These are phyloP conservation scores for Trichoderma citrinoviride DNA, from an alignment of 2,329 filamentous ascomycete genomes.

Conservation along the genomic window DNA sequence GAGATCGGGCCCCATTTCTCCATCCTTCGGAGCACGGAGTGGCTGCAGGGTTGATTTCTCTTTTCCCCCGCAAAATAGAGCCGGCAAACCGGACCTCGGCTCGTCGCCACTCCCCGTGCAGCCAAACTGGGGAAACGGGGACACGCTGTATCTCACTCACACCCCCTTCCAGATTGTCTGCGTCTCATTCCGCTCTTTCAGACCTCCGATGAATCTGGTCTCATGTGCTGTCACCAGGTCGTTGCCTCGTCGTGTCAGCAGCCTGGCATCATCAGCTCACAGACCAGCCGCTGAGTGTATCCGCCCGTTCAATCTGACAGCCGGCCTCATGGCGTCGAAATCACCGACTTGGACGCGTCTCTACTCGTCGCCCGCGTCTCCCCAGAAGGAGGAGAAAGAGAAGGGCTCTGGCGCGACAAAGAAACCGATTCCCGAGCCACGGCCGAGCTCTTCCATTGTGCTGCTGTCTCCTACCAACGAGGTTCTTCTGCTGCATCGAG, in stretches of 20 bases:
- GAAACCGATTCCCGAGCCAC: constrained; percentile 42
- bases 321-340: constrained; percentile 14
- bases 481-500: constrained; percentile 82
- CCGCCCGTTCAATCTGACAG: neutral
- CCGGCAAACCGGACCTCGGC: constrained; percentile 13
- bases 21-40: constrained; percentile 4
- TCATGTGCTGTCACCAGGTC: constrained; percentile 13
- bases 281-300: neutral
- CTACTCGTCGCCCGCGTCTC: constrained; percentile 20
- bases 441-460: constrained; percentile 73
- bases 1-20: constrained; percentile 13
- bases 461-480: constrained; percentile 84
- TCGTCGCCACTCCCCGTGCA: constrained; percentile 3
- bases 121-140: neutral
- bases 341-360: constrained; percentile 5
- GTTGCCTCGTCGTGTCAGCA: constrained; percentile 4
- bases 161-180: neutral
- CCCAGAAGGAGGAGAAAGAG: neutral
- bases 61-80: constrained; percentile 2
- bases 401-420: constrained; percentile 25
- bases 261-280: neutral
- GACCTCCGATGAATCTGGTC: constrained; percentile 14
- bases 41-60: neutral
- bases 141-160: neutral
- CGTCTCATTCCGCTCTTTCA: neutral